These are phyloP conservation scores for Moricandia arvensis DNA, from an alignment of 345 rosid genomes.

Conservation along the genomic window DNA sequence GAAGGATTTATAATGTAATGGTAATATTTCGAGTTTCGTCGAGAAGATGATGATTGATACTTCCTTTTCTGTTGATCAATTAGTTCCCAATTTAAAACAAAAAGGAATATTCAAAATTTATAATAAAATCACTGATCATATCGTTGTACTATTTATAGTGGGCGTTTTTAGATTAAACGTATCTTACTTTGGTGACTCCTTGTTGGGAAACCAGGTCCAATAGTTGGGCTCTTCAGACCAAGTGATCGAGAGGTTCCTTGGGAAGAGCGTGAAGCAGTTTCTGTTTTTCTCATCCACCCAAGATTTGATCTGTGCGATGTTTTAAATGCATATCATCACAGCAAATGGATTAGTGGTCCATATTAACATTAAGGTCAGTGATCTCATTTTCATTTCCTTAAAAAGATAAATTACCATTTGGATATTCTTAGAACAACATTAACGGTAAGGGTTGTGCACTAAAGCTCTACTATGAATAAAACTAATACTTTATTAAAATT, in stretches of 20 bases:
- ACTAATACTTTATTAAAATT: no score
- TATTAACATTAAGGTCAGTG: background rate
- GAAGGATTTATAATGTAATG: background rate
- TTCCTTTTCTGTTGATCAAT: no score
- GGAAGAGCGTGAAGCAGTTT: conserved; percentile 62
- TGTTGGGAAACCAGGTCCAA: conserved; percentile 55
- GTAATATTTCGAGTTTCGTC: background rate
- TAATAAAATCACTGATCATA: background rate
- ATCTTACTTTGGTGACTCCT: conserved; percentile 45
- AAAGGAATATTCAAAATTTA: background rate
- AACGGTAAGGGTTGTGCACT: no score
- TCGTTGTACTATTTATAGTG: background rate
- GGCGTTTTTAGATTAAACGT: background rate
- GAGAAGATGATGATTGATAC: no score
- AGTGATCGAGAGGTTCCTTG: conserved; percentile 53
- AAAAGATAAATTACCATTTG: background rate
- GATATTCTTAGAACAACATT: no score
- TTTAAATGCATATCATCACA: conserved; percentile 5
- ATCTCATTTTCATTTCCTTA: background rate
- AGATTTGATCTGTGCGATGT: conserved; percentile 41
- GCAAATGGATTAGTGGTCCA: background rate
- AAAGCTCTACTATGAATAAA: no score
- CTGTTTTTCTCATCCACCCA: conserved; percentile 53
- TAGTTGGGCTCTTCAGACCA: conserved; percentile 52
- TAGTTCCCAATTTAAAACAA: no score